phyloP scores from a whole-genome alignment of 2,329 filamentous ascomycete species.

The Aureobasidium sp. region DNA sequence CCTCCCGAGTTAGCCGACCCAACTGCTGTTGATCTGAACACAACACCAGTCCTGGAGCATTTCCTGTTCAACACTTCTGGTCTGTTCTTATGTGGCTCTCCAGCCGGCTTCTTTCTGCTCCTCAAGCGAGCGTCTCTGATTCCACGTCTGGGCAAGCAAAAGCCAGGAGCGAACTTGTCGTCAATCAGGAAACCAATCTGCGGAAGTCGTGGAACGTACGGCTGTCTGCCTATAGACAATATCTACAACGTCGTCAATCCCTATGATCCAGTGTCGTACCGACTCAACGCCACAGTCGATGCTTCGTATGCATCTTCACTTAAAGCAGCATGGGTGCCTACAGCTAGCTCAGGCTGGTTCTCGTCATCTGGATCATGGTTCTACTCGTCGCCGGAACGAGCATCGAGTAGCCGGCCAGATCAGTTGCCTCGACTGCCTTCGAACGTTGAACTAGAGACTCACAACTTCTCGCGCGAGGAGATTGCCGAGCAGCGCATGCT shows the following conservation, averaged over 20 bases:
- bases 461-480: conserved; percentile 89
- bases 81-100: conserved; percentile 83
- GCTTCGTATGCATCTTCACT: conserved; percentile 68
- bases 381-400: conserved; percentile 14
- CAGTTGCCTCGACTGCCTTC: conserved; percentile 36
- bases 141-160: conserved; percentile 68
- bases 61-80: conserved; percentile 93
- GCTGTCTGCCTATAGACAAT: conserved; percentile 90
- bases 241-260: conserved; percentile 86
- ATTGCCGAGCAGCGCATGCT: conserved; percentile 83
- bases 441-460: conserved; percentile 82
- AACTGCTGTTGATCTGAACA: conserved; percentile 21
- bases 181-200: conserved; percentile 51
- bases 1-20: conserved; percentile 38
- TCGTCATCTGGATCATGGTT: conserved; percentile 19
- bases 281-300: conserved; percentile 86
- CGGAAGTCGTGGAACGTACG: conserved; percentile 74
- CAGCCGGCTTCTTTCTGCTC: conserved; percentile 85
- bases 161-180: conserved; percentile 59
- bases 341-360: conserved; percentile 50
- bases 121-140: conserved; percentile 67
- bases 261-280: conserved; percentile 77
- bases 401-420: conserved; percentile 24
- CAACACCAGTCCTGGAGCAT: conserved; percentile 34
- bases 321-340: conserved; percentile 72